Evolutionary conservation across 2,329 filamentous ascomycete genomes (phyloP).

Genomic region (Trichoderma harzianum): DNA sequence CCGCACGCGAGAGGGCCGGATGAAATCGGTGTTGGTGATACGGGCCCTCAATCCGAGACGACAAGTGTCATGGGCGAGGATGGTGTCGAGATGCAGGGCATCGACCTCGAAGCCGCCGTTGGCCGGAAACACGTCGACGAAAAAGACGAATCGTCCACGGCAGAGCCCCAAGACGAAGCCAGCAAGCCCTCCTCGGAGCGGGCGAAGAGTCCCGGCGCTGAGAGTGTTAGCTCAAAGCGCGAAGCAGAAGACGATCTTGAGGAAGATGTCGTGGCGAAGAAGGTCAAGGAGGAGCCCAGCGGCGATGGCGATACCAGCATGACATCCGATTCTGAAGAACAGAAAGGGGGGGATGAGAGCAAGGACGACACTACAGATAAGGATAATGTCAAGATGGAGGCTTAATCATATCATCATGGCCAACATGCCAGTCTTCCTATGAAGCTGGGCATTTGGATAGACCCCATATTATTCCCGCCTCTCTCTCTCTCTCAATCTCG

Average conservation of each 20-base stretch:
- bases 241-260: constrained; percentile 51
- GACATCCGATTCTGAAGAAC: not conserved
- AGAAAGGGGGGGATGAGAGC: not conserved
- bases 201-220: constrained; percentile 27
- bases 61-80: constrained; percentile 40
- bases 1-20: constrained; percentile 84
- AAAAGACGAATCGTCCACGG: constrained; percentile 21
- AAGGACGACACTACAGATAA: not conserved
- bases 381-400: not conserved
- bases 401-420: not conserved
- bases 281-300: constrained; percentile 44
- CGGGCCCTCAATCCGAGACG: constrained; percentile 64
- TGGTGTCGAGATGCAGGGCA: constrained; percentile 49
- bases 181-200: constrained; percentile 18
- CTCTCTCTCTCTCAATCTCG: not conserved
- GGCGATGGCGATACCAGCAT: constrained; percentile 19
- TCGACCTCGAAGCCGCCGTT: constrained; percentile 60
- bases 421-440: not conserved
- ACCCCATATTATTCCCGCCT: not conserved
- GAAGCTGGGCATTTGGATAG: not conserved
- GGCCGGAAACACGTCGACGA: constrained; percentile 46
- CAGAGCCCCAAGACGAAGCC: constrained; percentile 23
- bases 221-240: constrained; percentile 48
- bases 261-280: constrained; percentile 42
- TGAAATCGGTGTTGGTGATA: constrained; percentile 80